Percentiles rank a stretch among this genome's conserved stretches.
Evolutionary conservation across 108 stramenopile genomes (phyloP).

Genomic region (Seminavis robusta): DNA sequence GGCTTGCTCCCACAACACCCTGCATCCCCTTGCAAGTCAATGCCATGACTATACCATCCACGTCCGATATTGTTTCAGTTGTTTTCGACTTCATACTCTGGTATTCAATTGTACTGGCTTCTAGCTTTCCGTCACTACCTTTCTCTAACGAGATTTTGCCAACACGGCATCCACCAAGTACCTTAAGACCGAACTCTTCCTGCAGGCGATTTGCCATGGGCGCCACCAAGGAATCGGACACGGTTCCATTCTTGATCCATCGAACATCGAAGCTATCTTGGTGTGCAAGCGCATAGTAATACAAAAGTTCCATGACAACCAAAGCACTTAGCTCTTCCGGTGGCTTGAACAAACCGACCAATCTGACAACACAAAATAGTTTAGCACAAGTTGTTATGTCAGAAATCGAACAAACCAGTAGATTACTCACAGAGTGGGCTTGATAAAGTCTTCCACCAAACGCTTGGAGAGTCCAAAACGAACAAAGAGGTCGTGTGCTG

Average conservation of each 20-base stretch:
- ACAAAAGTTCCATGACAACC: slow-evolving; percentile 91
- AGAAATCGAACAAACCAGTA: no score
- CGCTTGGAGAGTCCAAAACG: slow-evolving; percentile 68
- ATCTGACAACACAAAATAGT: neutral
- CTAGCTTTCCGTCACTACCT: slow-evolving; percentile 15
- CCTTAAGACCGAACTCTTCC: slow-evolving; percentile 51
- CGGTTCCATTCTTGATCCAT: slow-evolving; percentile 90
- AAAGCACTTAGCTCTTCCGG: slow-evolving; percentile 90
- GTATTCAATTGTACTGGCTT: slow-evolving; percentile 26
- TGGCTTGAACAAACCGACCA: slow-evolving; percentile 81
- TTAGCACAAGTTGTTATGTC: neutral
- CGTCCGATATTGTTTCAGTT: slow-evolving; percentile 37
- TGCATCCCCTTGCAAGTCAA: slow-evolving; percentile 88
- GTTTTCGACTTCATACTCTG: slow-evolving; percentile 12
- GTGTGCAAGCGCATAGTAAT: slow-evolving; percentile 95
- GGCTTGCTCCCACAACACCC: slow-evolving; percentile 60
- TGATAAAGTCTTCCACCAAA: slow-evolving; percentile 82
- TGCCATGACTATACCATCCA: slow-evolving; percentile 80
- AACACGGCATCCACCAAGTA: slow-evolving; percentile 77
- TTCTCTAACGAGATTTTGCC: slow-evolving; percentile 46
- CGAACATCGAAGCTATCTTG: slow-evolving; percentile 92
- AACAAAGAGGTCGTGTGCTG: slow-evolving; percentile 84
- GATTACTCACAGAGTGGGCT: slow-evolving; percentile 65
- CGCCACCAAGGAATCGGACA: slow-evolving; percentile 73
- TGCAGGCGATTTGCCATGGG: slow-evolving; percentile 70